These are phyloP conservation scores for Chlorella variabilis DNA, from an alignment of 163 green algal genomes.

Conservation along the genomic window DNA sequence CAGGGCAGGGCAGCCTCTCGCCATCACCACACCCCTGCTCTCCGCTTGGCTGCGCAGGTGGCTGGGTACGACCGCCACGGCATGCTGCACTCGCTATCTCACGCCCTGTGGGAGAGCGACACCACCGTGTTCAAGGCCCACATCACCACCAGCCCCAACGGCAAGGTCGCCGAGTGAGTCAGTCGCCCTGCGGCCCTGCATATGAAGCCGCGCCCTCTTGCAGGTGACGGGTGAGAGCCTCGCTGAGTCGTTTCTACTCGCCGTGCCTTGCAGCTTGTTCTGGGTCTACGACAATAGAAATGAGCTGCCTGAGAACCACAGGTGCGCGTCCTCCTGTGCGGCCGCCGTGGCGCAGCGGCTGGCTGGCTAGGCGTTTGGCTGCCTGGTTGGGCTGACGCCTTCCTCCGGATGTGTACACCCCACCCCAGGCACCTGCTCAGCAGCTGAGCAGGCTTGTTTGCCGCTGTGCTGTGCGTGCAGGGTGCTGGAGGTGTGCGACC, in stretches of 20 bases:
- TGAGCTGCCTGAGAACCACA: constrained; percentile 48
- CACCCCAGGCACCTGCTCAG: too few relatives aligned
- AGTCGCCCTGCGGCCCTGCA: too few relatives aligned
- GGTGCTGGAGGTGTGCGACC: constrained; percentile 55
- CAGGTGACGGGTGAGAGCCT: too few relatives aligned
- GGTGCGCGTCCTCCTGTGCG: not conserved
- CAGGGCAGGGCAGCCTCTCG: too few relatives aligned
- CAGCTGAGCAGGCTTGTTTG: not conserved
- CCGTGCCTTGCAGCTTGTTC: constrained; percentile 54
- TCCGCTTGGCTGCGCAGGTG: constrained; percentile 33
- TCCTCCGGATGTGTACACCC: too few relatives aligned
- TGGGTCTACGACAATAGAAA: constrained; percentile 79
- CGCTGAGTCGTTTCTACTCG: too few relatives aligned
- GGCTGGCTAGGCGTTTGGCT: too few relatives aligned
- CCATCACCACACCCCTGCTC: too few relatives aligned
- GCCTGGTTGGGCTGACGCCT: too few relatives aligned
- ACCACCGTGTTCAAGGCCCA: constrained; percentile 78
- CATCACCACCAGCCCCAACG: constrained; percentile 71
- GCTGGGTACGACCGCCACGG: constrained; percentile 65
- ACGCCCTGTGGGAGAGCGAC: constrained; percentile 77
- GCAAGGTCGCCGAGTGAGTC: constrained; percentile 60
- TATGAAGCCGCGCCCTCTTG: too few relatives aligned
- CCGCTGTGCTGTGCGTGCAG: not conserved
- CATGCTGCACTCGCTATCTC: constrained; percentile 72
- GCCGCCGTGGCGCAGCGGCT: too few relatives aligned